Evolutionary conservation across 2,329 filamentous ascomycete species (phyloP).

Genomic region (Fusarium sp.): DNA sequence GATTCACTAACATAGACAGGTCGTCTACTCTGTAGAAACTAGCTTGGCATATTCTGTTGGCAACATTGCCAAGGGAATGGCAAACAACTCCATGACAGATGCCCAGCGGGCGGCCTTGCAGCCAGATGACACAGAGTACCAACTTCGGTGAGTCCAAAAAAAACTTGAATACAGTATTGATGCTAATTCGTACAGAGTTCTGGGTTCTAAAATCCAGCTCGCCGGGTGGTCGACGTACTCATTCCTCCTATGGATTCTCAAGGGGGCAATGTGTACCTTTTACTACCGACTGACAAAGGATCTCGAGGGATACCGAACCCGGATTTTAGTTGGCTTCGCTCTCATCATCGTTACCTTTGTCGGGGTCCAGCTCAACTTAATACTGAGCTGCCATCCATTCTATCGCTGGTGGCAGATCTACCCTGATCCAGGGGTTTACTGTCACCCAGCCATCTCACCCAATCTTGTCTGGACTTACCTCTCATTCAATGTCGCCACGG

Average conservation of each 20-base stretch:
- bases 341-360: conserved; percentile 63
- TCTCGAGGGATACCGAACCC: conserved; percentile 55
- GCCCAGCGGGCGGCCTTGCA: conserved; percentile 60
- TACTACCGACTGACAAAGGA: conserved; percentile 65
- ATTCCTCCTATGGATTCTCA: conserved; percentile 66
- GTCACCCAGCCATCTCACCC: conserved; percentile 63
- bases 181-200: conserved; percentile 51
- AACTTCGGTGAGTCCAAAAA: conserved; percentile 47
- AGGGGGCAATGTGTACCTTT: conserved; percentile 68
- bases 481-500: conserved; percentile 65
- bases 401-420: conserved; percentile 69
- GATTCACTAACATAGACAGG: conserved; percentile 47
- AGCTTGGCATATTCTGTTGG: conserved; percentile 64
- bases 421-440: conserved; percentile 65
- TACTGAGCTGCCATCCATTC: conserved; percentile 66
- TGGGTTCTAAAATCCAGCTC: conserved; percentile 69
- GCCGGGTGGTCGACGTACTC: conserved; percentile 68
- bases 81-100: conserved; percentile 69
- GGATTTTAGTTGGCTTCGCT: conserved; percentile 63
- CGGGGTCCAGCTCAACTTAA: conserved; percentile 61
- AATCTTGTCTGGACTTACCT: conserved; percentile 65
- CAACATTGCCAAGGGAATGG: conserved; percentile 61
- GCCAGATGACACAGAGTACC: conserved; percentile 59
- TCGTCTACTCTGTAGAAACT: conserved; percentile 64
- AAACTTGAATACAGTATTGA: accelerated